These are phyloP conservation scores for Hymenoscyphus albidus DNA, from an alignment of 2,329 filamentous ascomycete species.

Conservation along the genomic window DNA sequence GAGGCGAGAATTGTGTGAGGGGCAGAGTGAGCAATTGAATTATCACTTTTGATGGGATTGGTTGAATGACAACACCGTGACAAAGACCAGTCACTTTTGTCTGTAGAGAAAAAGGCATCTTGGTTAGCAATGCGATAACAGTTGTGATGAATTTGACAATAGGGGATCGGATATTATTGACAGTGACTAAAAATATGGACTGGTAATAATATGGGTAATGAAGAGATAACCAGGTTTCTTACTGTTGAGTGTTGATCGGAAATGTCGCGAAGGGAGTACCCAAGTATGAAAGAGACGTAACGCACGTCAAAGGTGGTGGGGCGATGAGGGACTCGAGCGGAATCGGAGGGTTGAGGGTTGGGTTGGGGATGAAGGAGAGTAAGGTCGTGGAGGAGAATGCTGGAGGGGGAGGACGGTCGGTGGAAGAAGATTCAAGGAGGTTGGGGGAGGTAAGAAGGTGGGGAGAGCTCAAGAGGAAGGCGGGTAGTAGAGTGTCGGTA, in stretches of 20 bases:
- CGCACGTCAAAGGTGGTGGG: constrained; percentile 10
- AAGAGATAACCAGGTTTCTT: neutral
- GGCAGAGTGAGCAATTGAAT: constrained; percentile 11
- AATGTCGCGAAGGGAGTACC: constrained; percentile 9
- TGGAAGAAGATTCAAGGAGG: constrained; percentile 14
- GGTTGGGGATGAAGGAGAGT: constrained; percentile 16
- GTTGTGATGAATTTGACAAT: neutral
- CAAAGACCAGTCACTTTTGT: constrained; percentile 9
- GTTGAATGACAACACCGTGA: constrained; percentile 3
- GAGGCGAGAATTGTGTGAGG: neutral
- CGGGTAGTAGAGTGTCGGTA: neutral
- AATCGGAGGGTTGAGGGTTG: constrained; percentile 15
- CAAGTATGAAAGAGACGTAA: constrained; percentile 16
- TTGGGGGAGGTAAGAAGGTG: constrained; percentile 16
- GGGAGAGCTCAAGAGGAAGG: neutral
- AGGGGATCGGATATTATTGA: too few species aligned
- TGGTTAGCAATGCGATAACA: constrained; percentile 6
- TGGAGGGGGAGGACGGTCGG: constrained; percentile 1
- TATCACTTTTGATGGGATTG: constrained; percentile 4
- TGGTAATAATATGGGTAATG: neutral
- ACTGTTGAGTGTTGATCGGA: neutral
- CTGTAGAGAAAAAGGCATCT: constrained; percentile 6
- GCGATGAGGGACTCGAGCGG: constrained; percentile 23
- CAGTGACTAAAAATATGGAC: neutral
- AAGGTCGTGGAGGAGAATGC: neutral